Evolutionary conservation across 1,139 yeast species (phyloP), one percentile per base, ranked within the genome.

Genomic region (Lodderomyces oxycetoniae): DNA sequence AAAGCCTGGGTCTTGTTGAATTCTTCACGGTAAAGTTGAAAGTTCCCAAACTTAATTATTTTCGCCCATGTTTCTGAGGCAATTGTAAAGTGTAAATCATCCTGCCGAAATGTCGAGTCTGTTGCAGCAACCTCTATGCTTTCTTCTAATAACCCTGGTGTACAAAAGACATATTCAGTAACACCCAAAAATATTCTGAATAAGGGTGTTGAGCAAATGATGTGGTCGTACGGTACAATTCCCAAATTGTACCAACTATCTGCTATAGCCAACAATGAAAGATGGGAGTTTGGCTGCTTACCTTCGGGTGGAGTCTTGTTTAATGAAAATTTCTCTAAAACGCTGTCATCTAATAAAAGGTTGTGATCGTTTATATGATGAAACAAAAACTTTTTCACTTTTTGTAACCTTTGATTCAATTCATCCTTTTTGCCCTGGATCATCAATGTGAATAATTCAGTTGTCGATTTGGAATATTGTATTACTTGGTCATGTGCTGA

Each of bases 181-280:
- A 91, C 97, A 27, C 97, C 98, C 33, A 91, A 68, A 60, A 93
- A 87, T 30, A 91, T 87, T 52, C 98, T 71, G 55, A 89, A 91
- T 26, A 68, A 50, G 22, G 98, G 98, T 0, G 98, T 91, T 1
- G 96, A 87, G 54, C 98, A 91, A 43, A 91, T 89, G 62, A 89
- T 89, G 57, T 91, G 98, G 53, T 89, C 96, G 52, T 91, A 89
- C 2, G 98, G 98, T 14, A 84, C 79, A 29, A 91, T 87, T 1
- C 83, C 84, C 32, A 87, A 61, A 44, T 80, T 79, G 49, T 71
- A 74, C 98, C 98, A 91, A 52, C 94, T 82, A 57, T 91, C 98
- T 2, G 87, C 97, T 34, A 91, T 88, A 1, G 94, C 94, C 37
- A 91, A 63, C 30, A 91, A 60, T 3, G 96, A 83, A 36, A 91